Evolutionary conservation across 768 basidiomycete species (phyloP).

Genomic region (Mycena belliarum): DNA sequence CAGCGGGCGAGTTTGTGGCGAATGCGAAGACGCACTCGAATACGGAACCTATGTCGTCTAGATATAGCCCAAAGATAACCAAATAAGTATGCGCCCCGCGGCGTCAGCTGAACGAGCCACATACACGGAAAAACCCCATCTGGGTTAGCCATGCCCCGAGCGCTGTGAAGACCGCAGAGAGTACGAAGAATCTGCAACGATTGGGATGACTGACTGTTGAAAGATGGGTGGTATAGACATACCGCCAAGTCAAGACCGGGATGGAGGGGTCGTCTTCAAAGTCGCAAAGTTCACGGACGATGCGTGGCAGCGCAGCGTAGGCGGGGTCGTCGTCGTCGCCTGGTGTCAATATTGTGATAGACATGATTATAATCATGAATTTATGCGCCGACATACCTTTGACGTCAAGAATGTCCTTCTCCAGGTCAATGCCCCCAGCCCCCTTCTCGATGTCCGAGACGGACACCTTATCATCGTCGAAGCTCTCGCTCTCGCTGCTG

Average conservation of each 20-base stretch:
- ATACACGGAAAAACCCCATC: slow-evolving; percentile 28
- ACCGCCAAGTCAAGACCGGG: slow-evolving; percentile 29
- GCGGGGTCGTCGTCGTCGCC: slow-evolving; percentile 28
- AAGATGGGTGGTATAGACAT: neutral
- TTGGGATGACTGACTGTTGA: neutral
- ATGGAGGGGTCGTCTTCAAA: slow-evolving; percentile 27
- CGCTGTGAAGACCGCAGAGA: slow-evolving; percentile 25
- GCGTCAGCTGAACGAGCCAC: neutral
- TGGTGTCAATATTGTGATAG: neutral
- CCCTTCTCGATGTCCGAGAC: slow-evolving; percentile 16
- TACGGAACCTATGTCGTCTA: slow-evolving; percentile 30
- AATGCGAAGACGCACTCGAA: slow-evolving; percentile 15
- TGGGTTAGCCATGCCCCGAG: slow-evolving; percentile 29
- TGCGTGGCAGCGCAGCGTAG: slow-evolving; percentile 22
- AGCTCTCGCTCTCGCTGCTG: slow-evolving; percentile 9
- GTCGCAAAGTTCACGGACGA: slow-evolving; percentile 26
- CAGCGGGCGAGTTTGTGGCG: neutral
- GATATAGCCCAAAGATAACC: neutral
- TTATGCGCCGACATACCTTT: slow-evolving; percentile 9
- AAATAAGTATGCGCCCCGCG: neutral
- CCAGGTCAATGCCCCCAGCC: neutral
- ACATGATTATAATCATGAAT: no score
- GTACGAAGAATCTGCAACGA: slow-evolving; percentile 26
- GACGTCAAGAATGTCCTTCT: slow-evolving; percentile 14
- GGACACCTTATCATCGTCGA: slow-evolving; percentile 16